phyloP scores from a whole-genome alignment of 495 filamentous ascomycete species.

The Pyrenopolyporus hunteri region DNA sequence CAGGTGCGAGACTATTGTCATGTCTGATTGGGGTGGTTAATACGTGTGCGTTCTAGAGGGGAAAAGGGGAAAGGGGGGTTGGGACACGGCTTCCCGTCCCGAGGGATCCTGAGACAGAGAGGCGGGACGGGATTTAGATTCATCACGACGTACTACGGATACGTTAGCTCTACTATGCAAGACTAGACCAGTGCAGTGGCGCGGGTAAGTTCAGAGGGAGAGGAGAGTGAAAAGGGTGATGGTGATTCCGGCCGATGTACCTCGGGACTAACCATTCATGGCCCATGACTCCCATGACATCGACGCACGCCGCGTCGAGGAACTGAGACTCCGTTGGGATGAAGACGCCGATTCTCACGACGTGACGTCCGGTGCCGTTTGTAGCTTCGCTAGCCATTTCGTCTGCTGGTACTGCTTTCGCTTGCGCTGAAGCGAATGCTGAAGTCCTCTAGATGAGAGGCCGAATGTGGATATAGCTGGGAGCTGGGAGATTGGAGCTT shows the following conservation, averaged over 20 bases:
- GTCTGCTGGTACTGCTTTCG: neutral
- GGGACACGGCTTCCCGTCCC: too few relatives aligned
- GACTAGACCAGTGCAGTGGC: neutral
- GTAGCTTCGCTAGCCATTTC: conserved; percentile 20
- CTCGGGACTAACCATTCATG: conserved; percentile 44
- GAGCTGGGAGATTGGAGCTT: too few relatives aligned
- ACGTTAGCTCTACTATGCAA: conserved; percentile 9
- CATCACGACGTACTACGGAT: conserved; percentile 10
- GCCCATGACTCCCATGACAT: conserved; percentile 54
- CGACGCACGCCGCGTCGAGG: conserved; percentile 56
- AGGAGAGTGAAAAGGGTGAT: too few relatives aligned
- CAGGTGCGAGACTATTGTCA: conserved; percentile 34
- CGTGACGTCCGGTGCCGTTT: neutral
- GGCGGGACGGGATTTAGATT: neutral
- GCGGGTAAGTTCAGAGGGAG: too few relatives aligned
- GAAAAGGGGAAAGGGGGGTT: too few relatives aligned
- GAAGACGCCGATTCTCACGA: conserved; percentile 51
- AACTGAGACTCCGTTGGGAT: conserved; percentile 52
- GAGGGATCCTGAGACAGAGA: too few relatives aligned
- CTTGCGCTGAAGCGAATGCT: neutral
- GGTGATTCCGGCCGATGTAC: too few relatives aligned
- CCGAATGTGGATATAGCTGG: too few relatives aligned
- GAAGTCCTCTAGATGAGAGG: neutral
- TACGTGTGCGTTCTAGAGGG: too few relatives aligned
- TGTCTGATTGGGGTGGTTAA: conserved; percentile 30